Percentiles rank a stretch among this genome's conserved stretches.
Evolutionary conservation across 2,329 filamentous ascomycete genomes (phyloP).

Genomic region (Orbilia quercus): DNA sequence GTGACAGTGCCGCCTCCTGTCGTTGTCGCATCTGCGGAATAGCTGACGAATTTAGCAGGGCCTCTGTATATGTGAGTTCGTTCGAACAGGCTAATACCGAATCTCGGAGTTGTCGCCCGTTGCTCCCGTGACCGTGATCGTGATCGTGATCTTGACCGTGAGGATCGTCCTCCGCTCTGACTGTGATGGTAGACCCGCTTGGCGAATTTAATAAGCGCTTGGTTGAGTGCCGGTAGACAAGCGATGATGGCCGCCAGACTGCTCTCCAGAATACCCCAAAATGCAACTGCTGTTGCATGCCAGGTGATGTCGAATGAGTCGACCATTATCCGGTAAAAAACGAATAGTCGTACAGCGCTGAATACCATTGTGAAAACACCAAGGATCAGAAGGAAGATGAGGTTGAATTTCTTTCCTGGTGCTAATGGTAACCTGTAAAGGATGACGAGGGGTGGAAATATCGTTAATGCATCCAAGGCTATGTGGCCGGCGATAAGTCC

Average conservation of each 20-base stretch:
- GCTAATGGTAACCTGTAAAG: constrained; percentile 29
- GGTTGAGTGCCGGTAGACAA: constrained; percentile 52
- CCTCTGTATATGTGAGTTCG: constrained; percentile 47
- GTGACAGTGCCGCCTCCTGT: constrained; percentile 5
- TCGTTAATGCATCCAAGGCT: constrained; percentile 40
- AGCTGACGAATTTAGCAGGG: constrained; percentile 44
- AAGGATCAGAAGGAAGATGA: constrained; percentile 32
- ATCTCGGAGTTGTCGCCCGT: neutral
- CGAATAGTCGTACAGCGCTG: constrained; percentile 27
- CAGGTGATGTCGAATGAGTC: constrained; percentile 44
- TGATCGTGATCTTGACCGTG: too few relatives aligned
- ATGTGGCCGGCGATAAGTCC: constrained; percentile 48
- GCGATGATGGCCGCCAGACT: constrained; percentile 39
- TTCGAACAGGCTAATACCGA: constrained; percentile 31
- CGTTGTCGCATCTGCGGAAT: constrained; percentile 47
- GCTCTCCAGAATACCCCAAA: constrained; percentile 49
- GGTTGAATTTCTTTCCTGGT: constrained; percentile 44
- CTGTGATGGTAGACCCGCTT: constrained; percentile 23
- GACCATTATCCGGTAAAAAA: constrained; percentile 46
- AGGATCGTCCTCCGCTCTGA: neutral
- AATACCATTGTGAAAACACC: constrained; percentile 50
- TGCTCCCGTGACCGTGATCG: constrained; percentile 1
- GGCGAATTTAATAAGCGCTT: constrained; percentile 19
- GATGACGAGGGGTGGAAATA: constrained; percentile 46
- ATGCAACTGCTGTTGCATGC: constrained; percentile 41